A percentile compares a stretch with the other conserved stretches of the same genome.
Conservation (phyloP, 2,329 filamentous ascomycete genomes). For the Beauveria australis region DNA sequence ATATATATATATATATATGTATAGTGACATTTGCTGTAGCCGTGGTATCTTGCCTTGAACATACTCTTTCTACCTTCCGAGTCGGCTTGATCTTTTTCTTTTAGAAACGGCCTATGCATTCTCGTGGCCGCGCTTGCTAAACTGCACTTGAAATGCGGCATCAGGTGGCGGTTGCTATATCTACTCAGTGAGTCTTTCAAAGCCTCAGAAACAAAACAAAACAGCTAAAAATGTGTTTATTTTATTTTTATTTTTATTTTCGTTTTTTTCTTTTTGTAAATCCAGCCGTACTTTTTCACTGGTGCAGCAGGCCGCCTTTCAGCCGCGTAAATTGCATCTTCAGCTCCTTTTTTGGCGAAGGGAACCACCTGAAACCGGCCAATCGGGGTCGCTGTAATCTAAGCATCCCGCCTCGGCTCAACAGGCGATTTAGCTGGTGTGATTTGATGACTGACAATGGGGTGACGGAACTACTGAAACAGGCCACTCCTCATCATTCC, state of each 20-base stretch:
- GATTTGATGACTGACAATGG: not conserved
- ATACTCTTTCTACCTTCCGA: not conserved
- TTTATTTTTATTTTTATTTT: no score
- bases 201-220: not conserved
- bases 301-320: not conserved
- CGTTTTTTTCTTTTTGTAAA: no score
- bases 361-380: not conserved
- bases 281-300: no score
- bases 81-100: not conserved
- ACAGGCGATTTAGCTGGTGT: not conserved
- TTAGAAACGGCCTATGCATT: not conserved
- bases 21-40: not conserved
- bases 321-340: no score
- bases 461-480: not conserved
- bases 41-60: not conserved
- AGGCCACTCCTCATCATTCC: not conserved
- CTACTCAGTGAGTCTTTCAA: not conserved
- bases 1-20: no score
- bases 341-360: no score
- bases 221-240: not conserved
- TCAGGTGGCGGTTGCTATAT: not conserved
- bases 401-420: not conserved
- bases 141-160: not conserved
- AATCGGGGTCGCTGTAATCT: constrained; percentile 2
- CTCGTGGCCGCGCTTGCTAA: not conserved